Base-by-base conservation (phyloP, 225 moss, liverwort and hornwort species). In the Sphagnum contortum region DNA sequence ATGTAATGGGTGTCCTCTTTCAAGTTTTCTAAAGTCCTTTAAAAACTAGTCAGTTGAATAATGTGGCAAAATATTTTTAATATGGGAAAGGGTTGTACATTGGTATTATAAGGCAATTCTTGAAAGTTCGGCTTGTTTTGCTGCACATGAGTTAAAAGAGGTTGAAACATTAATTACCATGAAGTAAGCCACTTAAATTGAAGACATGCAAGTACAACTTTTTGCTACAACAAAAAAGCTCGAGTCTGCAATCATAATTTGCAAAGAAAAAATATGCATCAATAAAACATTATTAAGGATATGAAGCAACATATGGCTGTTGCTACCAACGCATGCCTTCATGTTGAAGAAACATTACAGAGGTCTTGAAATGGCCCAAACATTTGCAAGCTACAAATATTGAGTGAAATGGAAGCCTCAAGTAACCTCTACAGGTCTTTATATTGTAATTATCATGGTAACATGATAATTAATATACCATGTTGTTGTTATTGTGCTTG, bases 321-420 rank as follows among this genome's bases (percentile, higher is more conserved):
- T 76, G 91, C 91, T 69, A 87, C 81, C 48, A 81, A 89, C 68
- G 93, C 89, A 44, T 87, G 87, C 45, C 60, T 76, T 75, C 91
- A 99, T 81, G 93, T 91, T 49, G 98, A 99, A 78, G 91, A 99
- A 66, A 81, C 85, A 44, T 91, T 99, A 61, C 77, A 69, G 50
- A 87, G 88, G 90, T 88, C 66, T 13, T 29, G 29, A 29, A 29
- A 29, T 29, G 29, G 29, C 29, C 29, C 29, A 29, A 29, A 29
- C 29, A 29, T 29, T 29, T 29, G 29, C 29, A 29, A 29, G 29
- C 29, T 29, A 29, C 29, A 29, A 29, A 29, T 29, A 1, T 29
- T 29, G 29, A 29, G 1, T 29, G 29, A 29, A 29, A 11, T 12
- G 14, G 57, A 12, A 57, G 14, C 5, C 3, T 57, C n/a, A 11